phyloP scores from a whole-genome alignment of 176 grass and related monocot species.

The Phoenix roebelenii region DNA sequence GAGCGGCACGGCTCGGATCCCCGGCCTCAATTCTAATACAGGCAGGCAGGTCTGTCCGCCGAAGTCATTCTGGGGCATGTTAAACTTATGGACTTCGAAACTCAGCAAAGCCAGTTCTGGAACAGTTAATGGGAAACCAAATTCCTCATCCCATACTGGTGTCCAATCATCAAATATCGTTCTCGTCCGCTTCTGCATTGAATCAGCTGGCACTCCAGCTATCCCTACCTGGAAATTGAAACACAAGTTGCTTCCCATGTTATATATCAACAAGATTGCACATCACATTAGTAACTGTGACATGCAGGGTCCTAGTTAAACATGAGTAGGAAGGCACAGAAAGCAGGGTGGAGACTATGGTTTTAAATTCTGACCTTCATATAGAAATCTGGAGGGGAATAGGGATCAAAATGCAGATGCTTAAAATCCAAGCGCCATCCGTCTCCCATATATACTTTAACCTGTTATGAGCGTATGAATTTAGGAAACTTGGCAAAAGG shows the following conservation, averaged over 20 bases:
- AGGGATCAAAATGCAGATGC: neutral
- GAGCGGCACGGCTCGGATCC: constrained; percentile 1
- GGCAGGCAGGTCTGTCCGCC: constrained; percentile 3
- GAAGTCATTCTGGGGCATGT: neutral
- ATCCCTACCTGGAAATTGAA: constrained; percentile 4
- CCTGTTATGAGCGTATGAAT: neutral
- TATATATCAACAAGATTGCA: neutral
- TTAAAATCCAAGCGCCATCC: neutral
- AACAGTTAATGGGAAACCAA: neutral
- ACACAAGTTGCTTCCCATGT: neutral
- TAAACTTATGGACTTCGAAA: neutral
- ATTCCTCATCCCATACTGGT: neutral
- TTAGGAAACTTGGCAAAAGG: neutral
- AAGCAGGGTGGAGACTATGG: too few relatives aligned
- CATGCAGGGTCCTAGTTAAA: too few relatives aligned
- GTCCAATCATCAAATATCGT: neutral
- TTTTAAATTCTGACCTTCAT: neutral
- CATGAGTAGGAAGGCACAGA: too few relatives aligned
- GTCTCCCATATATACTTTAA: constrained; percentile 2
- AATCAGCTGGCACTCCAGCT: neutral
- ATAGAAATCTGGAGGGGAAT: constrained; percentile 1
- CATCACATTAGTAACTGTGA: too few relatives aligned
- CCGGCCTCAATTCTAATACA: neutral
- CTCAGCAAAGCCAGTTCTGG: constrained; percentile 8
- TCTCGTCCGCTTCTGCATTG: neutral